Evolutionary conservation across 352 stramenopile genomes (phyloP).

Genomic region (Phytophthora niederhauseri): DNA sequence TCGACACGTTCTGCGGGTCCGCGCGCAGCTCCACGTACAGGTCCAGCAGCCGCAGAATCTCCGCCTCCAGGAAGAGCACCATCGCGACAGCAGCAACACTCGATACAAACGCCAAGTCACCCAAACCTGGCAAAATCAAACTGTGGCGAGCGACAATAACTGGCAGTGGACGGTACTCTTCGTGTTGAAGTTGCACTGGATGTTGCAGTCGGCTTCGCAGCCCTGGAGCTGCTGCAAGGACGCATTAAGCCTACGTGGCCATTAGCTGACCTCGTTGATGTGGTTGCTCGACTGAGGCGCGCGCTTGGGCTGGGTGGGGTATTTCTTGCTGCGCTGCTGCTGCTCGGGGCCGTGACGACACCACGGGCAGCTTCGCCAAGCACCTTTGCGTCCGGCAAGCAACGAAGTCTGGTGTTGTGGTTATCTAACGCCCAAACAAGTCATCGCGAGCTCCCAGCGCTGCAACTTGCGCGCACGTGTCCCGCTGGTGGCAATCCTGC

Average conservation of each 20-base stretch:
- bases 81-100: slow-evolving; percentile 23
- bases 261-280: too few relatives aligned
- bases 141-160: background rate
- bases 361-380: background rate
- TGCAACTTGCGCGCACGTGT: background rate
- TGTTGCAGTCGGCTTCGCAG: background rate
- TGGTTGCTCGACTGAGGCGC: too few relatives aligned
- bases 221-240: too few relatives aligned
- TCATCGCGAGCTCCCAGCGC: background rate
- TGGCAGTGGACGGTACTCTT: slow-evolving; percentile 6
- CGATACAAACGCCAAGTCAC: background rate
- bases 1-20: slow-evolving; percentile 52
- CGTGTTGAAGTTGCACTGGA: slow-evolving; percentile 12
- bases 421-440: background rate
- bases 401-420: background rate
- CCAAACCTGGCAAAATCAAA: background rate
- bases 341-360: background rate
- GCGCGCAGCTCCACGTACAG: slow-evolving; percentile 48
- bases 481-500: background rate
- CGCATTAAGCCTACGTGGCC: too few relatives aligned
- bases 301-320: background rate
- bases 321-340: background rate
- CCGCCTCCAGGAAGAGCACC: slow-evolving; percentile 63
- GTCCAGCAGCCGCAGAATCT: slow-evolving; percentile 58
- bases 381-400: background rate